Conservation (phyloP, 805 yeast species). For the Yamadazyma laniorum region DNA sequence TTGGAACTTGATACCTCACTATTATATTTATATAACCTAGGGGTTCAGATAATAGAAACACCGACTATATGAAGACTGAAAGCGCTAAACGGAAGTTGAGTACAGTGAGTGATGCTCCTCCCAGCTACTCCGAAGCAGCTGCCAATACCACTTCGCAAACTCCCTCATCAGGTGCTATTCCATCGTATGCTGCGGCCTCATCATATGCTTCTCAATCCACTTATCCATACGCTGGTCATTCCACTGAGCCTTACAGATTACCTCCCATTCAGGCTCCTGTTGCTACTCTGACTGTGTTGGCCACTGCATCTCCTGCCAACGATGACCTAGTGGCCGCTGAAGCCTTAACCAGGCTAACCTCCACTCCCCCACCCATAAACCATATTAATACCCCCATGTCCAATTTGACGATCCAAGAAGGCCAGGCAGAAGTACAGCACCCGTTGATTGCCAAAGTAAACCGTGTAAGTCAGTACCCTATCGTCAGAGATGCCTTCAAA, state of each 20-base stretch:
- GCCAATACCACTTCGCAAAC: too few species aligned
- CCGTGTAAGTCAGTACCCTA: slow-evolving; percentile 38
- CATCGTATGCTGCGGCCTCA: not conserved
- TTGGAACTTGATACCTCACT: too few species aligned
- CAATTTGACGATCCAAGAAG: slow-evolving; percentile 9
- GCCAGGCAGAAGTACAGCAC: slow-evolving; percentile 19
- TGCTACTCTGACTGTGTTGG: not conserved
- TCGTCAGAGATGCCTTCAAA: slow-evolving; percentile 49
- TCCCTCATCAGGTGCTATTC: not conserved
- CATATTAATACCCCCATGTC: slow-evolving; percentile 10
- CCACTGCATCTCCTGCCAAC: not conserved
- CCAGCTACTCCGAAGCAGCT: slow-evolving; percentile 1
- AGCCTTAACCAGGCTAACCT: slow-evolving; percentile 37
- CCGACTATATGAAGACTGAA: slow-evolving; percentile 2
- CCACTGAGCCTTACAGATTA: not conserved
- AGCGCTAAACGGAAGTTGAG: slow-evolving; percentile 12
- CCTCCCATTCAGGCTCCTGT: slow-evolving; percentile 9
- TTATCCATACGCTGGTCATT: not conserved
- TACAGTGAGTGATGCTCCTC: slow-evolving; percentile 8
- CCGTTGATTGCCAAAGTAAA: slow-evolving; percentile 40
- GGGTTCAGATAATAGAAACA: too few species aligned
- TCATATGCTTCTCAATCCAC: not conserved
- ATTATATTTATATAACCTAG: too few species aligned
- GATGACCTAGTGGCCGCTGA: slow-evolving; percentile 30
- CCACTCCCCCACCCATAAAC: slow-evolving; percentile 14